Evolutionary conservation across 2,329 filamentous ascomycete species (phyloP), one percentile per base, ranked within the genome.

Genomic region (Cordyceps cateniannulata): DNA sequence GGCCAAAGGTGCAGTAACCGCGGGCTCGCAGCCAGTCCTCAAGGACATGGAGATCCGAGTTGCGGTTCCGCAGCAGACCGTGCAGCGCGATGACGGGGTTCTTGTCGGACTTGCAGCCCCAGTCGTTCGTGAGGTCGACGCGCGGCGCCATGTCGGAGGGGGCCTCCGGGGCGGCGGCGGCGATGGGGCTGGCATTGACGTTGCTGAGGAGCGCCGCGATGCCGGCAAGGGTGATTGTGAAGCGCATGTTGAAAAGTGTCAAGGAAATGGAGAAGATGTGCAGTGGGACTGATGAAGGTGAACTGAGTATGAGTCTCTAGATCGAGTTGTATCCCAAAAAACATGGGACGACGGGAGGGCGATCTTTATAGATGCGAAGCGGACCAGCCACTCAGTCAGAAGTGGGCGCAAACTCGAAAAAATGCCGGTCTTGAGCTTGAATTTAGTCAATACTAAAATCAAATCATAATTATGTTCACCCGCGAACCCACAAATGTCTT

Each of bases 61-160:
- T 40, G 16, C 56, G 51, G 38, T 54, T 64, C 25, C 38, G 54
- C 16, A 62, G 59, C 8, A 66, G 65, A 12, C 63, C 65, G 50
- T 67, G 66, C 1, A 67, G 59, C 24, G 65, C 53, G 24, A 67
- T 49, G 56, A 67, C 63, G 12, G 66, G 66, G 61, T 66, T 67
- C 6, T 27, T 49, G 47, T 57, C 14, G 32, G 62, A 63, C n/a
- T 42, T 42, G 62, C 65, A 66, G 47, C 40, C 57, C 24, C 52
- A 65, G 61, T 66, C 62, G 40, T 66, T 65, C 27, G 58, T 53
- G 18, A 50, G 32, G n/a, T 27, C 20, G 35, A 47, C 20, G 20
- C 24, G 32, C 1, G 27, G 2, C 16, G 2, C n/a, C n/a, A n/a
- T n/a, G n/a, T n/a, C 9, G 32, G 8, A 10, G 5, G 5, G 8